phyloP scores from a whole-genome alignment of 2,329 filamentous ascomycete species.

The Parastagonospora nodorum region DNA sequence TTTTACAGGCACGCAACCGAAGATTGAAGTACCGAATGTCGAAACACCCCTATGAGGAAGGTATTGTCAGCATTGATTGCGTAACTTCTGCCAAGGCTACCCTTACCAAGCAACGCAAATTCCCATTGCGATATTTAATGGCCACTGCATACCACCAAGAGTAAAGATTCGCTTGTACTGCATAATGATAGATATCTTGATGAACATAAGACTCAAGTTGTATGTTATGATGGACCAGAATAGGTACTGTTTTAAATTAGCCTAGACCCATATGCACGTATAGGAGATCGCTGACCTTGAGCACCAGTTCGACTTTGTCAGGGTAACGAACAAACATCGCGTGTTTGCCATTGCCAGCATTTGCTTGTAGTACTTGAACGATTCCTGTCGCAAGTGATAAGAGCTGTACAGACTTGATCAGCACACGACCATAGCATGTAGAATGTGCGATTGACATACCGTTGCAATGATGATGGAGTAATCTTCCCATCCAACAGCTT shows the following conservation, averaged over 20 bases:
- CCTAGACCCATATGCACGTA: slow-evolving; percentile 6
- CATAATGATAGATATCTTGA: slow-evolving; percentile 35
- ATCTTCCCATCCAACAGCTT: slow-evolving; percentile 29
- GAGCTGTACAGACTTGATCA: slow-evolving; percentile 3
- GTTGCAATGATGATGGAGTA: slow-evolving; percentile 25
- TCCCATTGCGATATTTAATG: slow-evolving; percentile 26
- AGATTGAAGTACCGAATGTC: slow-evolving; percentile 17
- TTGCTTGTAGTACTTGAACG: slow-evolving; percentile 17
- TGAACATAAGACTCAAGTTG: slow-evolving; percentile 25
- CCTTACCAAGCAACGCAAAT: slow-evolving; percentile 19
- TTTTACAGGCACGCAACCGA: slow-evolving; percentile 27
- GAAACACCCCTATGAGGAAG: slow-evolving; percentile 8
- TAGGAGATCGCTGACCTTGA: slow-evolving; percentile 17
- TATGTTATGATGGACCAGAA: slow-evolving; percentile 35
- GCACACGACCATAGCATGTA: neutral
- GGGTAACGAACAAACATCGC: slow-evolving; percentile 23
- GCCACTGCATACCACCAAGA: slow-evolving; percentile 25
- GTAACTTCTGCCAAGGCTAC: neutral
- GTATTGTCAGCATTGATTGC: neutral
- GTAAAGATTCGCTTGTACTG: slow-evolving; percentile 37
- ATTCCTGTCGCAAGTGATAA: slow-evolving; percentile 13
- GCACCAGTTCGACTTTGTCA: slow-evolving; percentile 5
- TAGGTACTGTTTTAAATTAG: slow-evolving; percentile 17
- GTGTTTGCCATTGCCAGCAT: slow-evolving; percentile 31
- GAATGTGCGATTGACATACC: slow-evolving; percentile 10